Evolutionary conservation across 495 filamentous ascomycete species (phyloP).

Genomic region (Parmelia sp.): DNA sequence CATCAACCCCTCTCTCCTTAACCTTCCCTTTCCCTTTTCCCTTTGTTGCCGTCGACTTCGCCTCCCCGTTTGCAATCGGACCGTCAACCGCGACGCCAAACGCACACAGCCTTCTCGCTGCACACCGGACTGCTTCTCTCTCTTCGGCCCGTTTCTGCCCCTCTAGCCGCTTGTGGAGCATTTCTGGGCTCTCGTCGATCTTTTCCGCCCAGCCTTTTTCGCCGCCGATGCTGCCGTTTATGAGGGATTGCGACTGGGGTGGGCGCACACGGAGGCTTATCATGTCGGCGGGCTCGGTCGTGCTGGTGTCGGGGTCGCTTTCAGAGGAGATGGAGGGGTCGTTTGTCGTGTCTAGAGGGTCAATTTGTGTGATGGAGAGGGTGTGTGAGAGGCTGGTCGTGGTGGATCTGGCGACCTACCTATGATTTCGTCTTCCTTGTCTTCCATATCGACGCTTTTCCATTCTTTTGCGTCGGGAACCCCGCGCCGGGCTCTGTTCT

Average conservation of each 20-base stretch:
- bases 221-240: conserved; percentile 40
- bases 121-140: not conserved
- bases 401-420: not conserved
- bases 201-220: conserved; percentile 39
- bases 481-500: not conserved
- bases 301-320: not conserved
- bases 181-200: conserved; percentile 36
- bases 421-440: not conserved
- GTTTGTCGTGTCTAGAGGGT: not conserved
- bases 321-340: not conserved
- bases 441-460: not conserved
- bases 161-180: conserved; percentile 28
- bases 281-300: not conserved
- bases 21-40: not conserved
- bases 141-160: not conserved
- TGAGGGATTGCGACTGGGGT: conserved; percentile 34
- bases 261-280: conserved; percentile 26
- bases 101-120: not conserved
- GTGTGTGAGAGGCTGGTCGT: not conserved
- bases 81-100: not conserved
- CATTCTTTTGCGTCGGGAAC: not conserved
- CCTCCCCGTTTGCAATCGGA: not conserved
- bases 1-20: not conserved
- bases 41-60: not conserved
- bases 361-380: not conserved